These are phyloP conservation scores for Cruciata laevipes DNA, from an alignment of 257 asterid genomes.

Conservation along the genomic window DNA sequence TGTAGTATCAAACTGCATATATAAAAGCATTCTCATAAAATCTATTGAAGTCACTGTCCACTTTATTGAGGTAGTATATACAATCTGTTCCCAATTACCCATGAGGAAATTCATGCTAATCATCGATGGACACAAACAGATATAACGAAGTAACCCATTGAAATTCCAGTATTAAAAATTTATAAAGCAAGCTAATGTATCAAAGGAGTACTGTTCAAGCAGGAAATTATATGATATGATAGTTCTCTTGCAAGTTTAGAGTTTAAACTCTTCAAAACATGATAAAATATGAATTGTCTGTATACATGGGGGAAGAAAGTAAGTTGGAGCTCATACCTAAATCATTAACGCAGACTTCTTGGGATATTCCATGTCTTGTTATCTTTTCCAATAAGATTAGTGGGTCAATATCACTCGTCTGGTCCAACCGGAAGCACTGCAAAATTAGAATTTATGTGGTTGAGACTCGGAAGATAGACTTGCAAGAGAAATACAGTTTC, in stretches of 20 bases:
- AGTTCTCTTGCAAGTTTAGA: not conserved
- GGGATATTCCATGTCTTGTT: slow-evolving; percentile 64
- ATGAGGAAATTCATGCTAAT: not conserved
- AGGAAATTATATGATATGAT: not conserved
- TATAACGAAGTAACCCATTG: not conserved
- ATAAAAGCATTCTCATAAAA: not conserved
- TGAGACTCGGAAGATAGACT: slow-evolving; percentile 4
- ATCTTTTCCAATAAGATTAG: slow-evolving; percentile 69
- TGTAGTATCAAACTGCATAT: not conserved
- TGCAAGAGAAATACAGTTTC: slow-evolving; percentile 6
- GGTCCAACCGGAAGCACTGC: slow-evolving; percentile 64
- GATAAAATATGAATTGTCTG: not conserved
- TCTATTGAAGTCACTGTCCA: not conserved
- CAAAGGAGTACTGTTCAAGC: not conserved
- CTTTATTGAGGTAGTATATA: not conserved
- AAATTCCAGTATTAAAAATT: not conserved
- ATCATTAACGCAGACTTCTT: slow-evolving; percentile 83
- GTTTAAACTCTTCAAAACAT: not conserved
- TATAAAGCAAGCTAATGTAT: no score
- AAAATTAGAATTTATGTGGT: slow-evolving; percentile 15
- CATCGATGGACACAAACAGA: not conserved
- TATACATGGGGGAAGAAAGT: not conserved
- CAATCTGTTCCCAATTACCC: not conserved
- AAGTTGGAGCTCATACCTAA: slow-evolving; percentile 43
- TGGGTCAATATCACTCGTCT: slow-evolving; percentile 71